phyloP scores from a whole-genome alignment of 1,284 basidiomycete genomes.

The Inonotus obliquus region DNA sequence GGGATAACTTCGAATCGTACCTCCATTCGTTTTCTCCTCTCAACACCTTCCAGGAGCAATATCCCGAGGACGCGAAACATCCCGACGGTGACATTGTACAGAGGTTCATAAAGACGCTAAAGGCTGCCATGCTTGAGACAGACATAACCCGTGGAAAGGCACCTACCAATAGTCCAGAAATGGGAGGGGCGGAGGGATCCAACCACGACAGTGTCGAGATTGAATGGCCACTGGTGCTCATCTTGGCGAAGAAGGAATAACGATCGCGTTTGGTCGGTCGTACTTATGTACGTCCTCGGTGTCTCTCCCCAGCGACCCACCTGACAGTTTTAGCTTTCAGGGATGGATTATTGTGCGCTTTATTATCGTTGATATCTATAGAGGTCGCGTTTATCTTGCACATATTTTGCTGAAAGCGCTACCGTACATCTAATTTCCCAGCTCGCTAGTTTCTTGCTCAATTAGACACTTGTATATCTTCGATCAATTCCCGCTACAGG shows the following conservation, averaged over 20 bases:
- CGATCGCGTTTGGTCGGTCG: neutral
- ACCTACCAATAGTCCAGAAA: neutral
- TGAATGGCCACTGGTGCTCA: constrained; percentile 70
- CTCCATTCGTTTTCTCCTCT: constrained; percentile 70
- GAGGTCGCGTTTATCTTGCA: too few relatives aligned
- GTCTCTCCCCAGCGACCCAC: too few relatives aligned
- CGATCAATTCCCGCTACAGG: too few relatives aligned
- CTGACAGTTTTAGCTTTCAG: too few relatives aligned
- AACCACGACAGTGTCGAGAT: constrained; percentile 45
- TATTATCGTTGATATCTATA: too few relatives aligned
- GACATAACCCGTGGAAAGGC: constrained; percentile 23
- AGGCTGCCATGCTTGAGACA: constrained; percentile 36
- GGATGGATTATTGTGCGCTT: too few relatives aligned
- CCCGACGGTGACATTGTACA: constrained; percentile 58
- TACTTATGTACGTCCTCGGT: neutral
- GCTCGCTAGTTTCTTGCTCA: too few relatives aligned
- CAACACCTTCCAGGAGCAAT: constrained; percentile 61
- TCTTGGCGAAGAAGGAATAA: constrained; percentile 44
- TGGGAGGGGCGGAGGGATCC: neutral
- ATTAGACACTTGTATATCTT: too few relatives aligned
- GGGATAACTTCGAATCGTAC: constrained; percentile 64
- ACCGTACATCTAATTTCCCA: too few relatives aligned
- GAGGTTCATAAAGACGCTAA: constrained; percentile 52
- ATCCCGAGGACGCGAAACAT: constrained; percentile 52
- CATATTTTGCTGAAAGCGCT: too few relatives aligned